Conservation (phyloP, 805 yeast genomes). For the Starmerella ratchasimensis region DNA sequence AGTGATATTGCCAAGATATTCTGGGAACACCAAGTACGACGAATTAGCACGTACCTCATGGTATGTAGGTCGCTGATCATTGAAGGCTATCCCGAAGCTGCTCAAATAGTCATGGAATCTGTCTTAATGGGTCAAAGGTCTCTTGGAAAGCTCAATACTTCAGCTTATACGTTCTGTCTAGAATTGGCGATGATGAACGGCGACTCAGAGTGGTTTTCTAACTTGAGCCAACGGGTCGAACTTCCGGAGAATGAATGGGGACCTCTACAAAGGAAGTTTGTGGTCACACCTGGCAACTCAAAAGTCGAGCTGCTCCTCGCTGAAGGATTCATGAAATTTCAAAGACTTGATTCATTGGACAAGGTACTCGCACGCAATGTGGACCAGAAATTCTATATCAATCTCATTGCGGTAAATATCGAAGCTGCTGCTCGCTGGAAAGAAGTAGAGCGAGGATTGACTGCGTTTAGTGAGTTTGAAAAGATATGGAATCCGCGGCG, state of each 20-base stretch:
- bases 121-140: conserved; percentile 15
- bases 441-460: conserved; percentile 16
- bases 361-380: background rate
- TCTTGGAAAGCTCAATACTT: background rate
- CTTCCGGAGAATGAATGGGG: conserved; percentile 3
- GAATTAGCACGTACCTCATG: conserved; percentile 19
- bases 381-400: background rate
- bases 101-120: conserved; percentile 22
- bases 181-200: conserved; percentile 8
- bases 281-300: background rate
- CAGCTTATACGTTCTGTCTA: conserved; percentile 8
- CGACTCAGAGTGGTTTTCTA: conserved; percentile 8
- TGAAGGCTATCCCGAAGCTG: conserved; percentile 17
- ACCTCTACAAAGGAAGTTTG: conserved; percentile 9
- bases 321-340: conserved; percentile 13
- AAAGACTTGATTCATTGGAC: conserved; percentile 3
- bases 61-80: conserved; percentile 20
- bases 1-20: conserved; percentile 18
- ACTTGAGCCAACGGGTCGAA: conserved; percentile 4
- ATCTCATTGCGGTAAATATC: conserved; percentile 17
- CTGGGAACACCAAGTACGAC: conserved; percentile 18
- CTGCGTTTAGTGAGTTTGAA: conserved; percentile 15
- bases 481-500: conserved; percentile 3
- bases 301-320: conserved; percentile 3
- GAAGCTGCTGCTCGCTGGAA: conserved; percentile 16